Evolutionary conservation across 306 rosid species (phyloP), one percentile per base, ranked within the genome.

Genomic region (Comarum palustre): DNA sequence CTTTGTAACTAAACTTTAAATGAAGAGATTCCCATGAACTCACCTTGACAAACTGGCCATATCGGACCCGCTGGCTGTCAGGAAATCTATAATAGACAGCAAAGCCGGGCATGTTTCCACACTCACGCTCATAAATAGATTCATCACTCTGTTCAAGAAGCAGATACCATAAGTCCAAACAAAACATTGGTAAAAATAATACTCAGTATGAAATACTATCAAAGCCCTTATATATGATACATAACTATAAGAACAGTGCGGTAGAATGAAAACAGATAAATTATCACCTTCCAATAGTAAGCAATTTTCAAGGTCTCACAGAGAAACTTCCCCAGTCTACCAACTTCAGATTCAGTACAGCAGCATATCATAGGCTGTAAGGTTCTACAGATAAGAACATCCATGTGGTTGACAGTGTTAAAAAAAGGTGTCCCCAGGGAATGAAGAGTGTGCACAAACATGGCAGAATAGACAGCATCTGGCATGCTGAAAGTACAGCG

Each of bases 401-500:
- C 99, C 73, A 94, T 87, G 88, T 94, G 99, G 84, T 94, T 94
- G 82, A 94, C 99, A 12, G 99, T 94, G 85, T 94, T 94, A 65
- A 94, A 94, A 77, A 88, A 94, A n/a, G 99, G 99, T 31, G 99
- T 94, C 74, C 99, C 99, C 16, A 94, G 93, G 36, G 99, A 90
- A 91, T 94, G 97, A 65, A 94, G 97, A 25, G 92, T 94, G 85
- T 91, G 96, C 45, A 94, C 99, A 84, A 94, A 94, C 89, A 82
- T 90, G 75, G 99, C 99, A 81, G 97, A 94, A 78, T 91, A 94
- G 75, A 94, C 97, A 54, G 99, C 99, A 80, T 94, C 99, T 29
- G 99, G 93, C 97, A 91, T 94, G 68, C 99, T 94, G 92, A 94
- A 94, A 74, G 99, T 91, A 77, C 99, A 94, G 72, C 99, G 99